phyloP scores from a whole-genome alignment of 1,284 basidiomycete species.

The Ganoderma sp. region DNA sequence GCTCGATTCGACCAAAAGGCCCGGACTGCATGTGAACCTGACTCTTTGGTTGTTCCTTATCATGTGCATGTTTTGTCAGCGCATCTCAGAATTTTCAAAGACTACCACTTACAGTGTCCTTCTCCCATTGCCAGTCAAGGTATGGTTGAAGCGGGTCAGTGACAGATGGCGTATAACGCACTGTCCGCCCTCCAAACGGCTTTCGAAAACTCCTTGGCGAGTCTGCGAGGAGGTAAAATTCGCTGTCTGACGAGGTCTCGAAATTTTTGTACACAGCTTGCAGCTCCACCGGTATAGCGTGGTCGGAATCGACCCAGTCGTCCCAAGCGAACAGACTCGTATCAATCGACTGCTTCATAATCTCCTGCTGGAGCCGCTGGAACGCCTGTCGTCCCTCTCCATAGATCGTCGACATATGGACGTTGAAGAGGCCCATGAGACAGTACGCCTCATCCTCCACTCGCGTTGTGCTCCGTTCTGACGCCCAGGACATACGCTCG shows the following conservation, averaged over 20 bases:
- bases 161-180: background rate
- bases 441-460: constrained; percentile 19
- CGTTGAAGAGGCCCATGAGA: constrained; percentile 15
- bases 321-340: constrained; percentile 14
- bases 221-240: constrained; percentile 5
- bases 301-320: background rate
- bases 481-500: constrained; percentile 16
- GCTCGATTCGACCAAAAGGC: constrained; percentile 4
- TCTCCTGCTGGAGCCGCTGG: constrained; percentile 12
- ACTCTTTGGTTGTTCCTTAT: background rate
- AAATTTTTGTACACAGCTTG: no score
- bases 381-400: constrained; percentile 16
- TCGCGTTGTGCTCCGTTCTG: constrained; percentile 7
- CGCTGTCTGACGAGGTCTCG: no score
- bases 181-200: background rate
- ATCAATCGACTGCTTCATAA: constrained; percentile 12
- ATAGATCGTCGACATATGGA: constrained; percentile 17
- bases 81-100: no score
- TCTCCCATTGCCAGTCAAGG: background rate
- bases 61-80: background rate
- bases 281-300: background rate
- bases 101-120: background rate
- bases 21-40: background rate
- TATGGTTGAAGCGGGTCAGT: constrained; percentile 6
- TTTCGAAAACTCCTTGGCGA: background rate